phyloP scores from a whole-genome alignment of 2,329 filamentous ascomycete species.

The Cladosporium sp. region DNA sequence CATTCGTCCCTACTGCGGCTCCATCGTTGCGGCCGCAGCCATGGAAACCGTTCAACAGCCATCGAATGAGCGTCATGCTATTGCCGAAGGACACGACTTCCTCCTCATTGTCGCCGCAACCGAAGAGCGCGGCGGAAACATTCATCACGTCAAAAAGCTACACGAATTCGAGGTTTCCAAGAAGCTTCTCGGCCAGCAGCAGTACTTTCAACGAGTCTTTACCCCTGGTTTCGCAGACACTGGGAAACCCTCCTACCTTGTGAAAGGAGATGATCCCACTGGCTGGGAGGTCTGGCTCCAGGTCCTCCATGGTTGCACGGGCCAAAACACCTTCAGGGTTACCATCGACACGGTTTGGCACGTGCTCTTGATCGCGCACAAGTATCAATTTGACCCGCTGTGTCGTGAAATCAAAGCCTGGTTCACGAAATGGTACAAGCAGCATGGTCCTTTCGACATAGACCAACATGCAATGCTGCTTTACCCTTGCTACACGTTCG shows the following conservation, averaged over 20 bases:
- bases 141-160: background rate
- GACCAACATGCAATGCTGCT: constrained; percentile 15
- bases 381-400: constrained; percentile 13
- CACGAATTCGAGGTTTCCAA: constrained; percentile 1
- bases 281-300: constrained; percentile 13
- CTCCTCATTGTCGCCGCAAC: background rate
- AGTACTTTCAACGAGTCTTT: background rate
- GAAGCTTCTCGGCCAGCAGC: background rate
- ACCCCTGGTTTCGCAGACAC: background rate
- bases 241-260: background rate
- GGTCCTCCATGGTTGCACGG: constrained; percentile 11
- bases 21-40: background rate
- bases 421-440: constrained; percentile 15
- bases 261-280: background rate
- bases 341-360: constrained; percentile 15
- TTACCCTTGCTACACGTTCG: constrained; percentile 27
- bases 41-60: background rate
- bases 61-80: background rate
- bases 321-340: background rate
- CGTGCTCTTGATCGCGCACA: constrained; percentile 14
- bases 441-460: constrained; percentile 7
- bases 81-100: background rate
- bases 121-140: background rate
- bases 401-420: constrained; percentile 5
- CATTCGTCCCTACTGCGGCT: background rate